Evolutionary conservation across 345 rosid species (phyloP).

Genomic region (Camelina sativa): DNA sequence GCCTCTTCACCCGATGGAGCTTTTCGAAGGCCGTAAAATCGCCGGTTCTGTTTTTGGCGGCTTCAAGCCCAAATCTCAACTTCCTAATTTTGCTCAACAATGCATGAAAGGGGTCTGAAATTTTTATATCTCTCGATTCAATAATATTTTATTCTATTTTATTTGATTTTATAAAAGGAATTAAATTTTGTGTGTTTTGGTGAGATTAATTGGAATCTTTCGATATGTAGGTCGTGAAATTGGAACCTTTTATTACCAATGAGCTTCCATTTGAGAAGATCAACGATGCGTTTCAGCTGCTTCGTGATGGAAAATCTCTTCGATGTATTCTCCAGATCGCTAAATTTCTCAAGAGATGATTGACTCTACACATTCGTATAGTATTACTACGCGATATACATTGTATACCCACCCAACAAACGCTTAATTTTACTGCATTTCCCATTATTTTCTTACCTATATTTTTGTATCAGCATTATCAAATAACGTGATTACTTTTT

Average conservation of each 20-base stretch:
- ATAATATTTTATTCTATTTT: neutral
- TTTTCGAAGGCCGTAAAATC: conserved; percentile 40
- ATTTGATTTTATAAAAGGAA: too few species aligned
- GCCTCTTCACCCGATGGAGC: conserved; percentile 47
- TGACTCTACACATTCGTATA: neutral
- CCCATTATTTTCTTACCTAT: neutral
- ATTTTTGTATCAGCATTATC: neutral
- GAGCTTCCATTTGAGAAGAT: conserved; percentile 42
- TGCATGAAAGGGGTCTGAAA: conserved; percentile 42
- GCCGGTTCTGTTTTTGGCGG: conserved; percentile 41
- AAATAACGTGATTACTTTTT: conserved; percentile 7
- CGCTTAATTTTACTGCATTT: neutral
- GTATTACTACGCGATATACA: neutral
- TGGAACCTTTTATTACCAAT: conserved; percentile 44
- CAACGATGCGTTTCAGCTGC: conserved; percentile 45
- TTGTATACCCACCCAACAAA: neutral
- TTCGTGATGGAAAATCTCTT: conserved; percentile 46
- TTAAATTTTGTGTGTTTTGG: neutral
- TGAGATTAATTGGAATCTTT: neutral
- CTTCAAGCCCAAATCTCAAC: conserved; percentile 41
- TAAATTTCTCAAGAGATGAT: conserved; percentile 39
- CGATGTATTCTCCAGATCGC: conserved; percentile 41
- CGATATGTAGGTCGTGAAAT: conserved; percentile 34
- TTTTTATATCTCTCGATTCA: neutral
- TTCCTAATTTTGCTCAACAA: conserved; percentile 37